Evolutionary conservation across 78 protist genomes (phyloP), one percentile per base, ranked within the genome.

Genomic region (Dictyostelium firmibasis): DNA sequence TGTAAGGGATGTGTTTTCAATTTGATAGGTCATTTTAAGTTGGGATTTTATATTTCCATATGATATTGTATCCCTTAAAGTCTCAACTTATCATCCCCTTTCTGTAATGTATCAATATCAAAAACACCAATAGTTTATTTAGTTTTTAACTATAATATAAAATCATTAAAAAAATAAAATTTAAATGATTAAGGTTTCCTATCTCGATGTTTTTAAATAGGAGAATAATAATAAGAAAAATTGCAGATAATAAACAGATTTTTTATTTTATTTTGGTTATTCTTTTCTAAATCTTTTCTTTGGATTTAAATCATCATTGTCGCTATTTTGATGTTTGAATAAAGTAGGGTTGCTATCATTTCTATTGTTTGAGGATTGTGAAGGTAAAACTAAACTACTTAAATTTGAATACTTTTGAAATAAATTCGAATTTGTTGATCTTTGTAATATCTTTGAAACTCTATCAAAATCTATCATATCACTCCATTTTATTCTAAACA

Each of bases 231-330:
- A n/a, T n/a, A 38, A 13, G 11, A 57, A 57, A 3, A 14, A 20
- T 57, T 62, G 31, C 10, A 27, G 27, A 27, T 67, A 67, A 27
- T 67, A 25, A 64, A 25, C 35, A 67, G 13, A 27, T 27, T 67
- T 67, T 67, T 67, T 25, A n/a, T 62, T n/a, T n/a, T 62, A 62
- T 62, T 62, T 62, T 0, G 23, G 23, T 67, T 67, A 67, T 67
- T 67, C 75, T 27, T 67, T 67, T 67, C 75, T 67, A 67, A 67
- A 67, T 67, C 75, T 67, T 67, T 67, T 67, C 35, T 67, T 67
- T 67, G 75, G 75, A 25, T 67, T 67, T 67, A 27, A 67, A 27
- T 67, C 75, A 67, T 67, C 75, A 53, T 53, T 53, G 75, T 67
- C 35, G 33, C 75, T n/a, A 13, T 67, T 67, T 67, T 27, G 20